Base-by-base conservation (phyloP, 495 filamentous ascomycete species). In the Xylaria longipes region DNA sequence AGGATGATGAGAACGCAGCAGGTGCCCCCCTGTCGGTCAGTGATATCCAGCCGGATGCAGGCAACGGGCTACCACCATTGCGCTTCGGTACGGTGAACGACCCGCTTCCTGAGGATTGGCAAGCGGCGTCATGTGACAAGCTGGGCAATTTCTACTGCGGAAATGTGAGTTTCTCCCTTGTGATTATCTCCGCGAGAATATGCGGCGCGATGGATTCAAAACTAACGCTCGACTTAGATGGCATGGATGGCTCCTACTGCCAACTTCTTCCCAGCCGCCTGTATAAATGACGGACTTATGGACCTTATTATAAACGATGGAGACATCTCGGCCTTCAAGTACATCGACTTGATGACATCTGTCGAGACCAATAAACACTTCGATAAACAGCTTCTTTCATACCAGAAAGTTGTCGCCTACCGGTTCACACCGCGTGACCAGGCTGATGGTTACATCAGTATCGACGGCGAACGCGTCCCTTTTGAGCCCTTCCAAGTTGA, bases 91-190 rank as follows among this genome's bases (percentile, higher is more conserved):
- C 92, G 0, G 86, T 95, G 67, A 86, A 88, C 61, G 92, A 95
- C 72, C 85, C 91, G 9, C 78, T 98, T 2, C 94, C 94, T 0
- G 80, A 86, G 11, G 91, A 88, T 43, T 97, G 94, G 92, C 85
- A 91, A 64, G 81, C 91, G 27, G 80, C 92, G 14, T 88, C 92
- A 6, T 85, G 90, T 63, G 89, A 93, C 68, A 92, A 89, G 22
- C 83, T 99, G 48, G 94, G 95, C 8, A 98, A 93, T 77, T 98
- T 99, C 83, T 98, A 96, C 79, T 91, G 91, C 11, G 96, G 96
- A 64, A 99, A 97, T 76, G 88, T 88, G 77, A 76, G 82, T 77
- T 48, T 63, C 45, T 48, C 48, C 58, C 35, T 39, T n/a, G 39
- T 37, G 3, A 41, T 60, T 45, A 2, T 65, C 45, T 56, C 46